Evolutionary conservation across 768 basidiomycete genomes (phyloP).

Genomic region (Tephrocybe sp.): DNA sequence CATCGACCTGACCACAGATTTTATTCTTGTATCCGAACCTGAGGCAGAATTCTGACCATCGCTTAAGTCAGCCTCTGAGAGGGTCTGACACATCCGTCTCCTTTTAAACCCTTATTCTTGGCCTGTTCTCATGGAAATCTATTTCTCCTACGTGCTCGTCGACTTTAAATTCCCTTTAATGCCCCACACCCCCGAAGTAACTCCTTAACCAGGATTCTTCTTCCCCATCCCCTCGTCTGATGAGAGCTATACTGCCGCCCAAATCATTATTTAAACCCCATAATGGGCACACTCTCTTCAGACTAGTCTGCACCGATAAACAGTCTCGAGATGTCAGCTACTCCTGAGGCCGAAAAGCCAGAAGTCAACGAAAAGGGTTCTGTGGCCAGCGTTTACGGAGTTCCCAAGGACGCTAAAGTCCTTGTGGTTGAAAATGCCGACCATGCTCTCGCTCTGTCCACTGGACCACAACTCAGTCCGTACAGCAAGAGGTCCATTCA

Average conservation of each 20-base stretch:
- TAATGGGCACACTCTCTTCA: neutral
- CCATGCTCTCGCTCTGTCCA: slow-evolving; percentile 43
- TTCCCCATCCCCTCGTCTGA: neutral
- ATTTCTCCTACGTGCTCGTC: neutral
- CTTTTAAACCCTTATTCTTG: too few species aligned
- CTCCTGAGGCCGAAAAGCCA: slow-evolving; percentile 14
- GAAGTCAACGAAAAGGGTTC: slow-evolving; percentile 16
- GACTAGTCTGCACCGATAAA: neutral
- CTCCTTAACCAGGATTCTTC: neutral
- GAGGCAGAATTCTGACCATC: too few species aligned
- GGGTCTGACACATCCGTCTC: too few species aligned
- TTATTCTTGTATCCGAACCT: too few species aligned
- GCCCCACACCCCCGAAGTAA: neutral
- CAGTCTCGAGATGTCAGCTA: slow-evolving; percentile 17
- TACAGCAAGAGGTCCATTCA: slow-evolving; percentile 38
- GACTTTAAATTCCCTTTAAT: too few species aligned
- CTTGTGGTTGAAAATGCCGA: slow-evolving; percentile 37
- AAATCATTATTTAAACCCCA: slow-evolving; percentile 2
- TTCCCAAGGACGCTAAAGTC: slow-evolving; percentile 21
- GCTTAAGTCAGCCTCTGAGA: too few species aligned
- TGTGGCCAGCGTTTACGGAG: neutral
- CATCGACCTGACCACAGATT: too few species aligned
- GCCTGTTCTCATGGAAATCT: neutral
- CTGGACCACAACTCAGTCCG: slow-evolving; percentile 40
- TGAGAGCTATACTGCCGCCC: neutral